These are phyloP conservation scores for Pholiota adiposa DNA, from an alignment of 1,284 basidiomycete species.

Conservation along the genomic window DNA sequence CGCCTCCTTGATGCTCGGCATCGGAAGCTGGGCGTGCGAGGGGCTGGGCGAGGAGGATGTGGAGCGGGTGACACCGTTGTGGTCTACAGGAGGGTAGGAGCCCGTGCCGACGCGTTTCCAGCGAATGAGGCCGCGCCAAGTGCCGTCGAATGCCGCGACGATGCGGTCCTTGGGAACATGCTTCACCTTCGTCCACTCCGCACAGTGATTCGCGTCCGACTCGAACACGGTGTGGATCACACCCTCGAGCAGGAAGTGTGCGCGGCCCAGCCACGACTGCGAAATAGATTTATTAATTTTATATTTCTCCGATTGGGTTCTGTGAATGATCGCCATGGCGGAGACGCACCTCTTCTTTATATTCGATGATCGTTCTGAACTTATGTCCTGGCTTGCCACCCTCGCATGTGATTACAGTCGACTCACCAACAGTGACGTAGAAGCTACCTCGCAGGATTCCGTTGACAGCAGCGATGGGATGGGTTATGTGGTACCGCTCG, in stretches of 20 bases:
- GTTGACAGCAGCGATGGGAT: slow-evolving; percentile 90
- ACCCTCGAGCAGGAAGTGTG: slow-evolving; percentile 89
- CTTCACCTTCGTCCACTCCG: slow-evolving; percentile 88
- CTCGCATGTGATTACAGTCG: slow-evolving; percentile 83
- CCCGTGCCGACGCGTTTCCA: slow-evolving; percentile 75
- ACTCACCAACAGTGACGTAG: slow-evolving; percentile 87
- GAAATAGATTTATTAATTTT: neutral
- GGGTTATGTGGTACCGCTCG: slow-evolving; percentile 88
- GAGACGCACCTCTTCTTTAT: slow-evolving; percentile 90
- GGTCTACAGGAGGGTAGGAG: slow-evolving; percentile 41
- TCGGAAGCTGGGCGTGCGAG: slow-evolving; percentile 42
- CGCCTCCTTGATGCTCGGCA: slow-evolving; percentile 28
- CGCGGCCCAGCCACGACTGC: slow-evolving; percentile 90
- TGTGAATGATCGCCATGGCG: neutral
- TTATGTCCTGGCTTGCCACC: slow-evolving; percentile 65
- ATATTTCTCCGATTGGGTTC: neutral
- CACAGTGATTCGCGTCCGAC: slow-evolving; percentile 56
- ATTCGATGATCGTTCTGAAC: slow-evolving; percentile 87
- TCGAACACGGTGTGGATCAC: slow-evolving; percentile 84
- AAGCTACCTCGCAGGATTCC: slow-evolving; percentile 90
- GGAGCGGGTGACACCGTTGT: slow-evolving; percentile 28
- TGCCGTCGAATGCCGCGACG: slow-evolving; percentile 86
- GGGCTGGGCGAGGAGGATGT: slow-evolving; percentile 47
- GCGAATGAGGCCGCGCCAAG: slow-evolving; percentile 84
- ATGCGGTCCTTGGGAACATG: slow-evolving; percentile 84